Evolutionary conservation across 1,284 basidiomycete species (phyloP).

Genomic region (Moniliella sp.): DNA sequence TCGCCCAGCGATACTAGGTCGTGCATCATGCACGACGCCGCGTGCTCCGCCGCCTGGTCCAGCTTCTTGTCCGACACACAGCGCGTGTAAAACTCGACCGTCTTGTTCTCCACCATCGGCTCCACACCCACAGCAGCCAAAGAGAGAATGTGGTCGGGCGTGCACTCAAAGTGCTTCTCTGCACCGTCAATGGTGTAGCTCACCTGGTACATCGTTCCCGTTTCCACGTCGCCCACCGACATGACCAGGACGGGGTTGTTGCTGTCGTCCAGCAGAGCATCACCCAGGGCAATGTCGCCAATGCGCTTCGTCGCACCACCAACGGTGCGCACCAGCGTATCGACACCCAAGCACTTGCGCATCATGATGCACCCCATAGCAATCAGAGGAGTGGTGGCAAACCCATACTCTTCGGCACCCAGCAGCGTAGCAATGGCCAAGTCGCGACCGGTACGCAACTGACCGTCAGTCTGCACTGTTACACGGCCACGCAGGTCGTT

Average conservation of each 20-base stretch:
- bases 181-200: conserved; percentile 1
- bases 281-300: too few species aligned
- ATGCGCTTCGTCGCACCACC: background rate
- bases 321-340: background rate
- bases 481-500: conserved; percentile 29
- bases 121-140: too few species aligned
- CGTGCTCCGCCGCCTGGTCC: too few species aligned
- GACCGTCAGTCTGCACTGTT: conserved; percentile 26
- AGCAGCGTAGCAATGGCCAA: conserved; percentile 25
- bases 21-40: too few species aligned
- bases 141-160: too few species aligned
- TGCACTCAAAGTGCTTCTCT: too few species aligned
- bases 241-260: too few species aligned
- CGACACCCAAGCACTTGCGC: conserved; percentile 5
- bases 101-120: too few species aligned
- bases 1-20: too few species aligned
- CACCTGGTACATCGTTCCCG: background rate
- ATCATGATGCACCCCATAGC: conserved; percentile 27
- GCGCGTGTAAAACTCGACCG: too few species aligned
- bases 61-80: too few species aligned
- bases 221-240: background rate
- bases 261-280: too few species aligned
- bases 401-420: conserved; percentile 26
- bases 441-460: conserved; percentile 22
- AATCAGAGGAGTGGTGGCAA: conserved; percentile 26